phyloP scores from a whole-genome alignment of 768 basidiomycete species.

The Boletus patriciae region DNA sequence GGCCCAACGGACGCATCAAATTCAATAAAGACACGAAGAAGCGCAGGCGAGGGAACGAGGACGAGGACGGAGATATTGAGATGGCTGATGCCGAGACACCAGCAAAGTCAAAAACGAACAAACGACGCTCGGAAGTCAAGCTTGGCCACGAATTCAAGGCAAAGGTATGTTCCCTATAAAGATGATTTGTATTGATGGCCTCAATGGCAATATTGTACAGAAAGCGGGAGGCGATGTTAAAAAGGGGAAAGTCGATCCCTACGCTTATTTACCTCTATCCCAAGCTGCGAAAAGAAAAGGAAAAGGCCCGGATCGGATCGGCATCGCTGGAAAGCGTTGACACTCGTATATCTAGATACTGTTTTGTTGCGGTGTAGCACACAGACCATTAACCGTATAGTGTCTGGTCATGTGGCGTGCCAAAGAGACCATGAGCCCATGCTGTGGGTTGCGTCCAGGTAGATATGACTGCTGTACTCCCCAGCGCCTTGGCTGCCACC shows the following conservation, averaged over 20 bases:
- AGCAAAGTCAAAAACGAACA: conserved; percentile 45
- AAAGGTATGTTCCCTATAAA: conserved; percentile 58
- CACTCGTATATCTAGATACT: conserved; percentile 1
- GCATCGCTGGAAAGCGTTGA: conserved; percentile 65
- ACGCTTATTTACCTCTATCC: conserved; percentile 83
- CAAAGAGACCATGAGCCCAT: conserved; percentile 64
- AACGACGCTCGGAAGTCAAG: conserved; percentile 53
- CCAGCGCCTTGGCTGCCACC: conserved; percentile 50
- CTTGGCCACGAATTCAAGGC: conserved; percentile 93
- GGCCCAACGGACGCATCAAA: conserved; percentile 80
- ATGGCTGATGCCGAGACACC: conserved; percentile 68
- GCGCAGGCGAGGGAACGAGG: conserved; percentile 69
- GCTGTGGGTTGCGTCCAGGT: conserved; percentile 64
- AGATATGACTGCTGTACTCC: conserved; percentile 29
- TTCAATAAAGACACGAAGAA: conserved; percentile 99
- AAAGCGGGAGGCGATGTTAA: conserved; percentile 95
- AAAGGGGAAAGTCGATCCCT: conserved; percentile 84
- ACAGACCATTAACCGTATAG: conserved; percentile 55
- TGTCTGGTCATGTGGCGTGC: conserved; percentile 69
- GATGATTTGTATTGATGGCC: conserved; percentile 1
- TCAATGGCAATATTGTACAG: conserved; percentile 42
- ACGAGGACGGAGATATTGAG: conserved; percentile 63
- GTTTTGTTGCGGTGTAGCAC: neutral
- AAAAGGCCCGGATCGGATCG: conserved; percentile 47
- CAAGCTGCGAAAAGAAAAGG: conserved; percentile 73